phyloP scores from a whole-genome alignment of 495 filamentous ascomycete species.

The Delitschia confertaspora region DNA sequence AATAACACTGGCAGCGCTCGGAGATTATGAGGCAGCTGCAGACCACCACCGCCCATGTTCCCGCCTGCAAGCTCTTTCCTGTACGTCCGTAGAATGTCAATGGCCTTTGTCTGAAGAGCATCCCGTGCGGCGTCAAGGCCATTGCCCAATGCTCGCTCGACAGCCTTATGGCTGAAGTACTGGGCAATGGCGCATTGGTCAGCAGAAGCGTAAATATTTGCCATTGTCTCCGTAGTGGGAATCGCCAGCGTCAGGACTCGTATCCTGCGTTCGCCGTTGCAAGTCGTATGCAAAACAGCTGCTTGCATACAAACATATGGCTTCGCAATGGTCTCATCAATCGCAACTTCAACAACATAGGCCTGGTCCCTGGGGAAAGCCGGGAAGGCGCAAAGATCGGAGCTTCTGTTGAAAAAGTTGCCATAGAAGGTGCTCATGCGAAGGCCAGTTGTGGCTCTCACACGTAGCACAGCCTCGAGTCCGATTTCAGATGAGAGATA shows the following conservation, averaged over 20 bases:
- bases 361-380: slow-evolving; percentile 95
- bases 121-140: slow-evolving; percentile 88
- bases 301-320: slow-evolving; percentile 91
- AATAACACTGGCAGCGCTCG: slow-evolving; percentile 82
- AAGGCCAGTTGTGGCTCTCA: slow-evolving; percentile 87
- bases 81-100: slow-evolving; percentile 91
- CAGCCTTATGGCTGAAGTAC: slow-evolving; percentile 96
- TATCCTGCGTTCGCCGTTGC: slow-evolving; percentile 92
- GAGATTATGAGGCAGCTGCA: slow-evolving; percentile 91
- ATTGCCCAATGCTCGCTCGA: slow-evolving; percentile 75
- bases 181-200: slow-evolving; percentile 88
- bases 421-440: slow-evolving; percentile 98
- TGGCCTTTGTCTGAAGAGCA: slow-evolving; percentile 76
- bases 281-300: slow-evolving; percentile 95
- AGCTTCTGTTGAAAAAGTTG: slow-evolving; percentile 97
- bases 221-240: slow-evolving; percentile 81
- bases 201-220: slow-evolving; percentile 88
- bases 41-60: slow-evolving; percentile 79
- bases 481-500: slow-evolving; percentile 93
- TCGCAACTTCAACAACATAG: slow-evolving; percentile 98
- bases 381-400: slow-evolving; percentile 92
- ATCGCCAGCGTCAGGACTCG: slow-evolving; percentile 88
- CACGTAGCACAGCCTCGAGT: slow-evolving; percentile 89
- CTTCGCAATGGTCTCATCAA: slow-evolving; percentile 90
- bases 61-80: slow-evolving; percentile 94